These are phyloP conservation scores for Fraxinus quadrangulata DNA, from an alignment of 257 asterid species.

Conservation along the genomic window DNA sequence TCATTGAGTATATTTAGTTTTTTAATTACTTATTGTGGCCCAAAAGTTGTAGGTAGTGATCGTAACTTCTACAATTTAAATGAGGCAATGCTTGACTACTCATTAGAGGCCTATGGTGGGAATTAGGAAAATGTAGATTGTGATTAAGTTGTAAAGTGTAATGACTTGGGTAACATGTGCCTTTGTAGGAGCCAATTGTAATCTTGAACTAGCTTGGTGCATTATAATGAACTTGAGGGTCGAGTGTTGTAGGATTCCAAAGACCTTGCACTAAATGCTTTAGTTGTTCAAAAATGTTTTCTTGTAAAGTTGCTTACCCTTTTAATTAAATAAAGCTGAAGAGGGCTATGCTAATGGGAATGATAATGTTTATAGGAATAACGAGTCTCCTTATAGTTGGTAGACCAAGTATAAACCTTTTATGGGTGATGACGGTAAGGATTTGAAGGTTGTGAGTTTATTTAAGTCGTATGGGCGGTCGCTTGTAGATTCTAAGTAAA, in stretches of 20 bases:
- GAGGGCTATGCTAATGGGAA: constrained; percentile 34
- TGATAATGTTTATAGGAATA: constrained; percentile 38
- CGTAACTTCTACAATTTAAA: neutral
- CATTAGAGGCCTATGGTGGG: neutral
- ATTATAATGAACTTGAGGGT: too few species aligned
- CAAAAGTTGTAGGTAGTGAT: neutral
- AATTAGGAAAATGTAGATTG: neutral
- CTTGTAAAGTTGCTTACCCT: neutral
- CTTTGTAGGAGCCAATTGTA: neutral
- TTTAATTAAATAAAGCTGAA: constrained; percentile 23
- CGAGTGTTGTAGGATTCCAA: neutral
- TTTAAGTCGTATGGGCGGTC: constrained; percentile 37
- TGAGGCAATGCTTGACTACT: neutral
- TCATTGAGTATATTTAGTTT: too few species aligned
- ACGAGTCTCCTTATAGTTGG: constrained; percentile 76
- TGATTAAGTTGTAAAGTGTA: neutral
- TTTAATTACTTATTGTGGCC: neutral
- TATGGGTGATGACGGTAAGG: constrained; percentile 54
- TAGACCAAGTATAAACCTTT: constrained; percentile 48
- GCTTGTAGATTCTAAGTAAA: constrained; percentile 66
- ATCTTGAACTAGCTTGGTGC: neutral
- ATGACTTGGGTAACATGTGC: too few species aligned
- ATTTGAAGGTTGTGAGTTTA: constrained; percentile 37
- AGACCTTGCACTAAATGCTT: neutral
- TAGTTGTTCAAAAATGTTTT: neutral